Evolutionary conservation across 768 basidiomycete species (phyloP), one percentile per base, ranked within the genome.

Genomic region (Termitomyces sp.): DNA sequence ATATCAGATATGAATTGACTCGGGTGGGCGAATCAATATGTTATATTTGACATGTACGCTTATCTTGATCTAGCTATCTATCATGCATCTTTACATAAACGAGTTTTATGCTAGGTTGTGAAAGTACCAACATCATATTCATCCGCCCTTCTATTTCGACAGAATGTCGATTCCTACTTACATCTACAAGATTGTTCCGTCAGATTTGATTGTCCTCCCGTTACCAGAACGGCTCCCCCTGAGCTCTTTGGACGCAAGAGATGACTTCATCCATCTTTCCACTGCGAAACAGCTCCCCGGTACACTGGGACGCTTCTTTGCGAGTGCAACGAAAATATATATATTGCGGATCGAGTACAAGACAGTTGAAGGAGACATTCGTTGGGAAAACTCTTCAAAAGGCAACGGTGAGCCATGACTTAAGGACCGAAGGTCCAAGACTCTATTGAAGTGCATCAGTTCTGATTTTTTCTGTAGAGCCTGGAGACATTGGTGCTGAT

Each of bases 121-220:
- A n/a, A n/a, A n/a, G n/a, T n/a, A n/a, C n/a, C n/a, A n/a, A n/a
- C n/a, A n/a, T n/a, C n/a, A n/a, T n/a, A n/a, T n/a, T n/a, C n/a
- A n/a, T n/a, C n/a, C n/a, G n/a, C n/a, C n/a, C n/a, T n/a, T n/a
- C n/a, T n/a, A n/a, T n/a, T 18, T 32, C 20, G 49, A 43, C 36
- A 18, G 0, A 6, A 50, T 61, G 42, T 64, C 68, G 59, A 57
- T 45, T 16, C 85, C 82, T 5, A 76, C 70, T 3, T 84, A 83
- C 66, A 50, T 87, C 56, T 88, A 86, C 73, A 88, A 86, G 60
- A 76, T 88, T 56, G 66, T 85, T 31, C 71, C 76, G 36, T 68
- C 75, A 9, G 59, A 73, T 9, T 68, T 57, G 31, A 51, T 56
- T 29, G 65, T 73, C 2, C 63, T 64, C 7, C 70, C 69, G 1